phyloP scores from a whole-genome alignment of 2,329 filamentous ascomycete genomes.

The Lecanoromycetidae sp. region DNA sequence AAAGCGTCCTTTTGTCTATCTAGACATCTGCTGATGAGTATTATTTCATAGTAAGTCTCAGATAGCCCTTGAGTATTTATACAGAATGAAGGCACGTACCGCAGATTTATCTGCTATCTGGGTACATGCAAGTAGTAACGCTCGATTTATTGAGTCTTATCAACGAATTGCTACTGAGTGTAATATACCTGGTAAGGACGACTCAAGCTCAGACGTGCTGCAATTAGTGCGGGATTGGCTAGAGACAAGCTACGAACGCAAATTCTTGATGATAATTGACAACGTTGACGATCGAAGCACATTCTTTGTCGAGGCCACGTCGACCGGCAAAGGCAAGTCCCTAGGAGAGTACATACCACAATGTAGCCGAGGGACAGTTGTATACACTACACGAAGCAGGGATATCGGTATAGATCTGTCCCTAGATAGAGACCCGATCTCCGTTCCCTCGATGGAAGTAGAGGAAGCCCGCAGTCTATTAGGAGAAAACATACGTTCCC shows the following conservation, averaged over 20 bases:
- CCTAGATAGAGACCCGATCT: conserved; percentile 1
- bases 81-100: too few species aligned
- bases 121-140: background rate
- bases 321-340: background rate
- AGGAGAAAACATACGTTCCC: background rate
- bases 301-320: background rate
- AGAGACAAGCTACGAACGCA: background rate
- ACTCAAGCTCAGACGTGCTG: background rate
- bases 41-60: too few species aligned
- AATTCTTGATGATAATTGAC: conserved; percentile 11
- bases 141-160: background rate
- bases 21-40: too few species aligned
- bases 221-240: conserved; percentile 9
- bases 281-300: conserved; percentile 4
- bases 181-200: background rate
- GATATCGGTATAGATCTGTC: conserved; percentile 10
- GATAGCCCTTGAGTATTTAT: too few species aligned
- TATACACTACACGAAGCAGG: conserved; percentile 12
- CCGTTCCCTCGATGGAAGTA: conserved; percentile 6
- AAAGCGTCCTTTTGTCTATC: too few species aligned
- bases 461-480: conserved; percentile 3
- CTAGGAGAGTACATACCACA: conserved; percentile 7
- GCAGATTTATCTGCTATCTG: too few species aligned
- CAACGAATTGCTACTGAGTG: background rate
- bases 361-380: conserved; percentile 1